Base-by-base conservation (phyloP, 257 asterid species). In the Solanum dulcamara region DNA sequence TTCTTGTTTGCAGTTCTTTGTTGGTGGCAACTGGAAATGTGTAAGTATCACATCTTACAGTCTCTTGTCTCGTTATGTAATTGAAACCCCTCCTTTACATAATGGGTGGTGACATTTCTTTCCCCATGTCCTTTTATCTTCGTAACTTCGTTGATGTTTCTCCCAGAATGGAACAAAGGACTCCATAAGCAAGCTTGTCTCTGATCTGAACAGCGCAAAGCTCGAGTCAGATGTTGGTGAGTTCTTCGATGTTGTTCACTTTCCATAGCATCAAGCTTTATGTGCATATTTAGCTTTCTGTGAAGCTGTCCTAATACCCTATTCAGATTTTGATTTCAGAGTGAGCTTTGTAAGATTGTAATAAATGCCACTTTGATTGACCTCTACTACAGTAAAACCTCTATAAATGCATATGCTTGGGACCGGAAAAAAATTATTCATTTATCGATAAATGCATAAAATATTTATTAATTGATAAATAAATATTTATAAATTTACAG, bases 11-110 rank as follows among this genome's bases (percentile, higher is more conserved):
- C 99, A 97, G 99, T 97, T 95, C 93, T 95, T 97, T 84, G 99
- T 97, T 89, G 99, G 99, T 84, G 99, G 99, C 83, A 97, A 97
- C 85, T 97, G 99, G 98, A 97, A 97, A 87, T 97, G 99, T 89
- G 99, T 95, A 93, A 97, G 99, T 94, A 89, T 51, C 71, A 35
- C 35, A 60, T 77, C 38, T 46, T 71, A 11, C 57, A 35, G 30
- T 33, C 81, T 40, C n/a, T 24, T 75, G 35, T 40, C 81, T 7
- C 32, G n/a, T 44, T 40, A 24, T 75, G 55, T 26, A 26, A 62
- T 83, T 37, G 83, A 17, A 24, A 62, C 32, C 20, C 17, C 30
- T 66, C 67, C 50, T 44, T 64, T 84, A 30, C 50, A 22, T 84
- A 20, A 20, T 88, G 79, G 75, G 81, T 60, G 59, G 60, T 79